Evolutionary conservation across 805 yeast species (phyloP), one percentile per base, ranked within the genome.

Genomic region (Wickerhamomyces alni): DNA sequence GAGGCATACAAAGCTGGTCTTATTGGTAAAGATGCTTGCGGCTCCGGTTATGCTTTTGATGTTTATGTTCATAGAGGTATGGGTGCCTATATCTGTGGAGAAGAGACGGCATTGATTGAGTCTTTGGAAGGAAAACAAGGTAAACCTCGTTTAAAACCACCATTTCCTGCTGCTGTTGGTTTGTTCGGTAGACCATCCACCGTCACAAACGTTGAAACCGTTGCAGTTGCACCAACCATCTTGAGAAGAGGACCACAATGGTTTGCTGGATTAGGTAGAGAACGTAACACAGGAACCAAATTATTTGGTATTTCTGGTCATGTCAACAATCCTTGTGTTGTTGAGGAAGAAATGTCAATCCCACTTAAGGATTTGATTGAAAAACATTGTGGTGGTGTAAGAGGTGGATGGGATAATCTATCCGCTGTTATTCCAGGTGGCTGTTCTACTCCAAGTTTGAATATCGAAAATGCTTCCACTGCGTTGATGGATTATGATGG

Each of bases 111-210:
- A 5, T 68, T 87, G 59, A 85, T 87, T 58, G 95, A 87, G 68
- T 80, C 89, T 4, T 69, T 87, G 39, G 95, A 87, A 67, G 95
- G 95, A 54, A 87, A 87, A 65, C 94, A 93, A 42, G 95, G 95
- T 50, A 87, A 87, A 66, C 95, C 95, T 51, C 79, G 95, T 66
- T 74, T 87, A 62, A 87, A 87, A 77, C 95, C 95, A 28, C 95
- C 95, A 48, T 87, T 87, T 76, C 95, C 95, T 27, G 95, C 95
- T 27, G 95, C 94, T 56, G 91, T 86, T 43, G 95, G 95, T 55
- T 70, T 87, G 40, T 87, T 83, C 52, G 95, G 95, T 56, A 77
- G 95, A 63, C 95, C 95, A 49, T 77, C 89, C 25, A 87, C 95
- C 33, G 95, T 87, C 43, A 82, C 95, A 46, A 87, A 87, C 58